Conservation (phyloP, 176 grass and related monocot genomes). For the Zea mays region Zm-B73-REFERENCE-NAM-5.0 NC_050097.1:178441501-178442000, state of each 20-base stretch:
- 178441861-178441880: too few relatives aligned
- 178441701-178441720: background rate
- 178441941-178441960: too few relatives aligned
- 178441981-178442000: too few relatives aligned
- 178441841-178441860: too few relatives aligned
- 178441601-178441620: constrained; percentile 40
- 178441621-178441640: background rate
- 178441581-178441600: constrained; percentile 40
- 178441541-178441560: constrained; percentile 38
- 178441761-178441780: background rate
- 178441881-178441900: too few relatives aligned
- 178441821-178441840: background rate
- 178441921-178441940: too few relatives aligned
- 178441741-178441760: background rate
- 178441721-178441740: background rate
- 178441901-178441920: too few relatives aligned
- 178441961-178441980: too few relatives aligned
- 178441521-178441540: constrained; percentile 22
- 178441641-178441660: background rate
- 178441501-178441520: constrained; percentile 22
- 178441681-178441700: background rate
- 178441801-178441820: background rate
- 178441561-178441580: constrained; percentile 51
- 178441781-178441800: background rate
- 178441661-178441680: background rate